A percentile compares a stretch with the other conserved stretches of the same genome.
These are phyloP conservation scores for Fraxinus greggii DNA, from an alignment of 305 asterid species.

Conservation along the genomic window DNA sequence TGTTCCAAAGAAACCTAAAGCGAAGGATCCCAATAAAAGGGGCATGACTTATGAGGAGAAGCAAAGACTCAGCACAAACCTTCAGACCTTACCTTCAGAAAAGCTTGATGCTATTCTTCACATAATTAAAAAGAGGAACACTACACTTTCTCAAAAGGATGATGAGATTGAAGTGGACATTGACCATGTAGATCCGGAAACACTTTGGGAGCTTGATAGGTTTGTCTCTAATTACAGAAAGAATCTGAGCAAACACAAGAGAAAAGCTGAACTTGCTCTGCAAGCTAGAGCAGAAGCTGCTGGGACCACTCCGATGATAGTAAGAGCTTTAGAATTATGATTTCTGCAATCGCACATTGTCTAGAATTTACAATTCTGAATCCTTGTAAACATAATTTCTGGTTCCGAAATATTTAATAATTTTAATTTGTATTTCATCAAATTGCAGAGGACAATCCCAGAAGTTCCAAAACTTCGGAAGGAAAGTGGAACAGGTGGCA, in stretches of 20 bases:
- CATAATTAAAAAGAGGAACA: constrained; percentile 44
- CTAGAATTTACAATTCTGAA: neutral
- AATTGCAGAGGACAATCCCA: constrained; percentile 30
- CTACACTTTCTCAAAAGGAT: constrained; percentile 34
- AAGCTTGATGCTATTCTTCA: constrained; percentile 48
- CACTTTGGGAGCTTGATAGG: constrained; percentile 61
- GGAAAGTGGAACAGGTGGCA: constrained; percentile 31
- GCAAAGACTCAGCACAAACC: constrained; percentile 45
- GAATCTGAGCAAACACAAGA: constrained; percentile 43
- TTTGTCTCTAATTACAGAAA: constrained; percentile 48
- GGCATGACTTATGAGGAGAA: constrained; percentile 49
- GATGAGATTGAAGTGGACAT: constrained; percentile 56
- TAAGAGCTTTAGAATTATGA: constrained; percentile 16
- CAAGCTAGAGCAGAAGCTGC: constrained; percentile 32
- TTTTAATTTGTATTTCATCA: neutral
- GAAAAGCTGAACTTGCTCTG: constrained; percentile 42
- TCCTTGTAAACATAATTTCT: neutral
- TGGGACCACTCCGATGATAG: constrained; percentile 28
- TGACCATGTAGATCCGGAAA: constrained; percentile 50
- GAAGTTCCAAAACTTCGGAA: constrained; percentile 15
- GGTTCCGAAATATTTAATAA: neutral
- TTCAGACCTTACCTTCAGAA: constrained; percentile 47
- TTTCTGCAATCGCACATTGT: neutral
- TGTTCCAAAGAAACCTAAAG: constrained; percentile 48
- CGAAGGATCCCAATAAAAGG: constrained; percentile 48